Conservation (phyloP, 2,329 filamentous ascomycete species). For the Calycina marina region DNA sequence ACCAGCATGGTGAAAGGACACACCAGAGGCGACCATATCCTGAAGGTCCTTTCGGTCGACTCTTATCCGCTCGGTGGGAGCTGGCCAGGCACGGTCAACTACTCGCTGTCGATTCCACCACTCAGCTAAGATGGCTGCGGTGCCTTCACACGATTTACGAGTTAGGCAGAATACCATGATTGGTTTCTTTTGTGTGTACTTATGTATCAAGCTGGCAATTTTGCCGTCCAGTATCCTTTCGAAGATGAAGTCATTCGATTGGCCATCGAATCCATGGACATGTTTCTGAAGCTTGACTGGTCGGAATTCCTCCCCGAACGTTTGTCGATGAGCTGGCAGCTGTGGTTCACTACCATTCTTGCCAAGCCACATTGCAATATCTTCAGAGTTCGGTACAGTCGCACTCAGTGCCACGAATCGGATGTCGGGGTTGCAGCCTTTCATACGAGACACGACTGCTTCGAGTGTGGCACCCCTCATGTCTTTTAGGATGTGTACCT, state of each 20-base stretch:
- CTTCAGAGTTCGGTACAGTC: slow-evolving; percentile 68
- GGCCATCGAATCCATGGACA: slow-evolving; percentile 55
- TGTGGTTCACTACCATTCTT: slow-evolving; percentile 43
- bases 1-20: slow-evolving; percentile 74
- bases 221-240: slow-evolving; percentile 54
- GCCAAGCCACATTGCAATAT: slow-evolving; percentile 70
- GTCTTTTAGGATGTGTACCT: slow-evolving; percentile 78
- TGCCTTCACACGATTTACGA: slow-evolving; percentile 51
- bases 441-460: slow-evolving; percentile 77
- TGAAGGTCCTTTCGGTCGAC: slow-evolving; percentile 47
- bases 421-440: slow-evolving; percentile 58
- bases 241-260: slow-evolving; percentile 59
- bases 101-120: slow-evolving; percentile 42
- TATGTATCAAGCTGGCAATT: slow-evolving; percentile 49
- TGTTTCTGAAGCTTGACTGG: slow-evolving; percentile 64
- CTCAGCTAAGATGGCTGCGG: slow-evolving; percentile 51
- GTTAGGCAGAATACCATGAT: slow-evolving; percentile 78
- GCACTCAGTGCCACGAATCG: slow-evolving; percentile 73
- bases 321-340: slow-evolving; percentile 49
- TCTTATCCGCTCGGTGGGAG: slow-evolving; percentile 33
- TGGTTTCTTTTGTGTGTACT: slow-evolving; percentile 56
- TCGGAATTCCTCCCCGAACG: slow-evolving; percentile 66
- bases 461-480: slow-evolving; percentile 66
- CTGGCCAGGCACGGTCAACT: slow-evolving; percentile 46
- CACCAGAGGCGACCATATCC: slow-evolving; percentile 35